Evolutionary conservation across 2,329 filamentous ascomycete species (phyloP).

Genomic region (Aspergillus bombycis): DNA sequence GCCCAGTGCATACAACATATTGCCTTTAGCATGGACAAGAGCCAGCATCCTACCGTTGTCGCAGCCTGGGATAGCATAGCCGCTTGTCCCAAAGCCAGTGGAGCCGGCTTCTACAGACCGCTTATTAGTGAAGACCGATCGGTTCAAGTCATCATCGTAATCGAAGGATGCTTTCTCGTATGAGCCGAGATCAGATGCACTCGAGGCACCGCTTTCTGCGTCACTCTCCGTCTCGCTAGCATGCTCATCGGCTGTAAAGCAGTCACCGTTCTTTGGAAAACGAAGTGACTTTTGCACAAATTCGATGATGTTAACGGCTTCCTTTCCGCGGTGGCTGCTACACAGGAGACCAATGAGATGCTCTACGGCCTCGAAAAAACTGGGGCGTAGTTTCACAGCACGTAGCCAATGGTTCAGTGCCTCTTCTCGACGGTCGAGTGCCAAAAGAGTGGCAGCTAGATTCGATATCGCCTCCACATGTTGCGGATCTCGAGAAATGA

Average conservation of each 20-base stretch:
- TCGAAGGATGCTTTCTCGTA: conserved; percentile 63
- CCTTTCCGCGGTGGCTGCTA: conserved; percentile 74
- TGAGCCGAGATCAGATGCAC: conserved; percentile 53
- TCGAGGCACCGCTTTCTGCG: conserved; percentile 56
- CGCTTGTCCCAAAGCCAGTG: conserved; percentile 72
- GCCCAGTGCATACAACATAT: conserved; percentile 90
- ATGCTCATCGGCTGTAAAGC: conserved; percentile 54
- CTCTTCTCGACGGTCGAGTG: conserved; percentile 78
- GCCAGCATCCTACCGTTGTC: conserved; percentile 93
- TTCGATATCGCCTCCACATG: conserved; percentile 95
- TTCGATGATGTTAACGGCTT: conserved; percentile 85
- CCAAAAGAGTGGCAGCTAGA: conserved; percentile 84
- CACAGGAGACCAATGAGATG: conserved; percentile 89
- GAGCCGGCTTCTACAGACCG: conserved; percentile 35
- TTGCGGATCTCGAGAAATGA: conserved; percentile 64
- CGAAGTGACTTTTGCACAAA: conserved; percentile 77
- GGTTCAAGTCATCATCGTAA: conserved; percentile 51
- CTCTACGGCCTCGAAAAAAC: conserved; percentile 92
- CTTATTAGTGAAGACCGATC: conserved; percentile 28
- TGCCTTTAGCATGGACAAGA: conserved; percentile 97
- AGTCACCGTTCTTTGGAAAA: conserved; percentile 52
- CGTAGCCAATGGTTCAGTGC: conserved; percentile 83
- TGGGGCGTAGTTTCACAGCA: conserved; percentile 80
- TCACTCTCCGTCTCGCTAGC: conserved; percentile 65
- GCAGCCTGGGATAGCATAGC: conserved; percentile 78